Percentiles rank a stretch among this genome's conserved stretches.
Conservation (phyloP, 768 basidiomycete species). For the Leucosporidium yakuticum region DNA sequence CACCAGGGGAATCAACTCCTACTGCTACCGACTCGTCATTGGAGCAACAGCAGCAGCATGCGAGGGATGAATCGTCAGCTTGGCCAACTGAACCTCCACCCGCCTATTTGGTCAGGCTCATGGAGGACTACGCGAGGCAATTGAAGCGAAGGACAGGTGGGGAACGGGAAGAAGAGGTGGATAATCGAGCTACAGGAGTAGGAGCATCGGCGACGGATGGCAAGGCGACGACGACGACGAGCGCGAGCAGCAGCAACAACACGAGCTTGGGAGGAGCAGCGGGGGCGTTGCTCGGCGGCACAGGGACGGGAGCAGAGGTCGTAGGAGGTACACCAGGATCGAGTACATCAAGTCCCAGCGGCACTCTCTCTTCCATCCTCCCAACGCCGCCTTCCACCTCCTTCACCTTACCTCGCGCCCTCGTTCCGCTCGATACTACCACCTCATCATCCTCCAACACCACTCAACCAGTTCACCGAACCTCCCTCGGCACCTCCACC, state of each 20-base stretch:
- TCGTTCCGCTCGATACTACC: neutral
- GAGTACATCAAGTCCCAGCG: neutral
- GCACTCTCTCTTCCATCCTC: neutral
- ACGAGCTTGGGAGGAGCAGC: too few species aligned
- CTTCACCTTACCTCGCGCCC: neutral
- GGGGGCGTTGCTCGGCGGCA: too few species aligned
- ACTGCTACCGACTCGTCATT: neutral
- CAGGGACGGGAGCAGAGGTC: too few species aligned
- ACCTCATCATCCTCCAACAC: neutral
- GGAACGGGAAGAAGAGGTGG: too few species aligned
- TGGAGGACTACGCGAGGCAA: conserved; percentile 6
- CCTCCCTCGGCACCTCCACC: neutral
- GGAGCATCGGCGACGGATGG: too few species aligned
- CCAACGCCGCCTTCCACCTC: neutral
- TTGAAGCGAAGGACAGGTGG: neutral
- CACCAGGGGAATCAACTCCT: neutral
- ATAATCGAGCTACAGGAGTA: too few species aligned
- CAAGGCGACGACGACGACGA: neutral
- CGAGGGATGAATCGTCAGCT: neutral
- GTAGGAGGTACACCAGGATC: neutral
- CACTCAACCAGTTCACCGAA: neutral
- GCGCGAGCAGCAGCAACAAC: neutral
- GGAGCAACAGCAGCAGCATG: neutral
- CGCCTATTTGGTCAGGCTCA: neutral
- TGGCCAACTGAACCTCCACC: neutral